phyloP scores from a whole-genome alignment of 768 basidiomycete genomes.

The Plicaturopsis crispa region DNA sequence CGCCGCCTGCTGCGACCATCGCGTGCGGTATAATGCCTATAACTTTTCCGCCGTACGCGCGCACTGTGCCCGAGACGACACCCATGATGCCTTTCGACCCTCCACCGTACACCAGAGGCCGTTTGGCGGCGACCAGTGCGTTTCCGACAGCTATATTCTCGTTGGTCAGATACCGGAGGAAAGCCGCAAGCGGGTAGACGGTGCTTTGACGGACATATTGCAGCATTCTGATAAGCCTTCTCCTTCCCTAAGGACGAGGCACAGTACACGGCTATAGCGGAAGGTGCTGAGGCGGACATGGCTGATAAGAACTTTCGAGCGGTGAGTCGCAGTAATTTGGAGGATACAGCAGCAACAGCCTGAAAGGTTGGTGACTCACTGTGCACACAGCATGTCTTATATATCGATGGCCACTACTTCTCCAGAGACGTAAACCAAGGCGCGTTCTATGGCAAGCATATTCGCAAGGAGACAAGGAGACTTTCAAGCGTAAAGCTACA shows the following conservation, averaged over 20 bases:
- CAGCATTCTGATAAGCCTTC: slow-evolving; percentile 58
- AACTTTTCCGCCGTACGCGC: slow-evolving; percentile 62
- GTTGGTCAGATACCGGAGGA: slow-evolving; percentile 1
- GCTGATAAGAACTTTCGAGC: too few relatives aligned
- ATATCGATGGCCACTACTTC: too few relatives aligned
- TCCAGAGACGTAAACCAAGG: too few relatives aligned
- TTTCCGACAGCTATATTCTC: slow-evolving; percentile 57
- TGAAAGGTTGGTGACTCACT: too few relatives aligned
- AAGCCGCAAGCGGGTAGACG: slow-evolving; percentile 1
- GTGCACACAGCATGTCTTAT: too few relatives aligned
- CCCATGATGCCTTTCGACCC: slow-evolving; percentile 86
- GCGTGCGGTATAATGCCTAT: slow-evolving; percentile 77
- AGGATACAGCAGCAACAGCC: too few relatives aligned
- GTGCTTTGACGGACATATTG: slow-evolving; percentile 62
- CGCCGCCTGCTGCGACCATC: slow-evolving; percentile 61
- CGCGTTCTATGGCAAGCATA: too few relatives aligned
- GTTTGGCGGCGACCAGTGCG: slow-evolving; percentile 53
- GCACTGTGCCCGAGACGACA: slow-evolving; percentile 55
- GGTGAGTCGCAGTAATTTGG: too few relatives aligned
- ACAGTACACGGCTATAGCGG: slow-evolving; percentile 75
- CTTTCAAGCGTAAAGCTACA: too few relatives aligned
- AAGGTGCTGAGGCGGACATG: too few relatives aligned
- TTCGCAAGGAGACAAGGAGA: too few relatives aligned
- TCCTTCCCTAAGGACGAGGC: slow-evolving; percentile 65
- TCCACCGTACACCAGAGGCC: slow-evolving; percentile 82